A percentile compares a stretch with the other conserved stretches of the same genome.
phyloP scores from a whole-genome alignment of 345 rosid species.

The Mallotus nudiflorus region DNA sequence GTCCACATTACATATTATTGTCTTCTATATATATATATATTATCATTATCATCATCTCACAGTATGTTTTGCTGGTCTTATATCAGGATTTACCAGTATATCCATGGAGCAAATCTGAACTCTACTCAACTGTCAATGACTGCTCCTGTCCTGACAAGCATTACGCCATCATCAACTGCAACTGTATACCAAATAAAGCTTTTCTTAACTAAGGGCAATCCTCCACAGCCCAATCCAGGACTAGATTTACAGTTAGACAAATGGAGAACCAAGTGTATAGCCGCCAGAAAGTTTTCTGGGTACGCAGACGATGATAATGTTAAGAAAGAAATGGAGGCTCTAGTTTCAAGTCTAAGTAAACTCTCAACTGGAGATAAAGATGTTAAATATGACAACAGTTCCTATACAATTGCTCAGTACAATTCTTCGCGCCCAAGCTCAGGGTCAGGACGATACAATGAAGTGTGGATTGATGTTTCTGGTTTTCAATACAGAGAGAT shows the following conservation, averaged over 20 bases:
- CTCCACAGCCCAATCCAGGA: constrained; percentile 40
- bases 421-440: constrained; percentile 35
- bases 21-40: too few species aligned
- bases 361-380: background rate
- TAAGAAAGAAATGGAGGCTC: constrained; percentile 32
- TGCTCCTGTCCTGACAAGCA: constrained; percentile 47
- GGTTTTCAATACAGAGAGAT: constrained; percentile 25
- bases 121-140: constrained; percentile 27
- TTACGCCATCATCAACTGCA: constrained; percentile 11
- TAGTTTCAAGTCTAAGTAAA: constrained; percentile 27
- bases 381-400: background rate
- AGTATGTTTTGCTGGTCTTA: background rate
- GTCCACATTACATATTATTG: too few species aligned
- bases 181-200: constrained; percentile 18
- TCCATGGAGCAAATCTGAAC: constrained; percentile 45
- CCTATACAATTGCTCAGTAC: constrained; percentile 45
- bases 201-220: constrained; percentile 19
- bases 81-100: constrained; percentile 48
- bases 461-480: constrained; percentile 48
- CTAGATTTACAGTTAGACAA: constrained; percentile 36
- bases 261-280: constrained; percentile 41
- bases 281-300: constrained; percentile 44
- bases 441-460: constrained; percentile 38
- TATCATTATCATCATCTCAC: background rate
- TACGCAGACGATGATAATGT: constrained; percentile 42